A percentile compares a stretch with the other conserved stretches of the same genome.
Conservation (phyloP, 257 asterid species). For the Solanum verrucosum region DNA sequence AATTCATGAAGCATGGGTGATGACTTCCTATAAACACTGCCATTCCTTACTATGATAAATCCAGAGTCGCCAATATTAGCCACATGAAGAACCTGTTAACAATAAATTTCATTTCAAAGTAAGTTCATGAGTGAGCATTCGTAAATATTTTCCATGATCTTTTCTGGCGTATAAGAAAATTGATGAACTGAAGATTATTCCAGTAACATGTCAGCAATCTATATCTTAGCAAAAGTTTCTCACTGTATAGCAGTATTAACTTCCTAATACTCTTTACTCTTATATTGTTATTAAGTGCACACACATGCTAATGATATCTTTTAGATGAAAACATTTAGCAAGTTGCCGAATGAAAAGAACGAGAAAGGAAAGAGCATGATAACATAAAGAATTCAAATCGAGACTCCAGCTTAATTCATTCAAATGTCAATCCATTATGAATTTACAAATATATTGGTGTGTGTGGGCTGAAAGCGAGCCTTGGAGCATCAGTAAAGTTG, state of each 20-base stretch:
- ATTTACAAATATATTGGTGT: background rate
- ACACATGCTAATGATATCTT: background rate
- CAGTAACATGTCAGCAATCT: background rate
- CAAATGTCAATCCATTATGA: background rate
- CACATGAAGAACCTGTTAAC: conserved; percentile 54
- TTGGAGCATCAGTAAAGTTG: background rate
- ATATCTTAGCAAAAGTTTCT: background rate
- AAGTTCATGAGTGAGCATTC: background rate
- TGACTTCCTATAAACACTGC: conserved; percentile 45
- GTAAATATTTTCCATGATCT: background rate
- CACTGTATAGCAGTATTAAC: background rate
- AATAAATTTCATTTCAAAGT: background rate
- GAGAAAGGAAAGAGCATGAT: background rate
- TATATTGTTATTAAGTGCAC: background rate
- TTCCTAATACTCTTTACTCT: background rate
- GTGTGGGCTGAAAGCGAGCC: background rate
- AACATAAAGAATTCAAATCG: background rate
- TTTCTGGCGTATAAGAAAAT: background rate
- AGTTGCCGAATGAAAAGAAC: background rate
- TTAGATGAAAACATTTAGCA: background rate
- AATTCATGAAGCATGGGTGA: conserved; percentile 65
- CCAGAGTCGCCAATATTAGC: conserved; percentile 89
- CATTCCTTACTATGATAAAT: conserved; percentile 53
- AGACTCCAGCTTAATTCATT: background rate
- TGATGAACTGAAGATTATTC: background rate